Evolutionary conservation across 169 alveolate genomes (phyloP), one percentile per base, ranked within the genome.

Genomic region (Ichthyophthirius multifiliis): DNA sequence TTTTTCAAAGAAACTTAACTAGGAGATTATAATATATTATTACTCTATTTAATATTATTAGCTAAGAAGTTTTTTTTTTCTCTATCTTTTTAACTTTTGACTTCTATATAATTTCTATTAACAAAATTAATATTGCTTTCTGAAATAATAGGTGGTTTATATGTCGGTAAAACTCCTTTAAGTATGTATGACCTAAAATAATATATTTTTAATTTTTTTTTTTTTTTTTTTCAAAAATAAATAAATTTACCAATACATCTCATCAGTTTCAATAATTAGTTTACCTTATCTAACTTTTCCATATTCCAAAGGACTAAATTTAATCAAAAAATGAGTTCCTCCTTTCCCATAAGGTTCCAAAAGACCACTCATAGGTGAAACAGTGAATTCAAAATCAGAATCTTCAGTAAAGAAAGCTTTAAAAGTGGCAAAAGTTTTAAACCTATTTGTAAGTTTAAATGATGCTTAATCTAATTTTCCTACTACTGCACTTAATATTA

Each of bases 231-330:
- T 41, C 20, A 13, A 1, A 13, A 41, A 12, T 41, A n/a, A 2
- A n/a, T 41, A n/a, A 16, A 41, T 27, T 9, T 81, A 81, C 93
- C 93, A 88, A 64, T 84, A 87, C 37, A 88, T 87, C 30, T 84
- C 87, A 18, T 88, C 93, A 4, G 93, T 88, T 76, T 88, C 93
- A 62, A 88, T 88, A 16, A 88, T 88, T 39, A 88, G 82, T 37
- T 88, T 88, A 6, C 85, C 93, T 45, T 83, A 75, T 62, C 83
- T 84, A 18, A 79, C 82, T 80, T 83, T 88, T n/a, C 93, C 93
- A 82, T 88, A 88, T 77, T 88, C 90, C 30, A 83, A 82, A n/a
- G 93, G 93, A 15, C 79, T 83, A 77, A 83, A 88, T 18, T 88
- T 78, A 32, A 88, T 41, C 4, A 80, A 83, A 44, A 88, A 88